phyloP scores from a whole-genome alignment of 768 basidiomycete species.

The Naganishia onofrii region DNA sequence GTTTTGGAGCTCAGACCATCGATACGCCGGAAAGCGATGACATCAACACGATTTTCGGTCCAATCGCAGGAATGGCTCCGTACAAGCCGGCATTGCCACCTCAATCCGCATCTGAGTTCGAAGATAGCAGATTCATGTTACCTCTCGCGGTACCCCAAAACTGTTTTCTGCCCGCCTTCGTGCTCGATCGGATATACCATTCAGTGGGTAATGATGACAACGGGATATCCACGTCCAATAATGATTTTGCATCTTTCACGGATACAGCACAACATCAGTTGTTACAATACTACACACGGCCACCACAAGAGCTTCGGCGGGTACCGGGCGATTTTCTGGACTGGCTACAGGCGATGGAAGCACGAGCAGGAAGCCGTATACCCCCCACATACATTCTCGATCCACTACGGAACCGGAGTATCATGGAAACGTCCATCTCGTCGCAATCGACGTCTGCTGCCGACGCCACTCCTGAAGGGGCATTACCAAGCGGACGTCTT shows the following conservation, averaged over 20 bases:
- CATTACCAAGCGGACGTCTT: neutral
- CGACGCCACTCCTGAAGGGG: neutral
- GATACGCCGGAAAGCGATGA: conserved; percentile 56
- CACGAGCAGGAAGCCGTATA: neutral
- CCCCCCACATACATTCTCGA: neutral
- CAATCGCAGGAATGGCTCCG: conserved; percentile 60
- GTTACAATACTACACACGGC: conserved; percentile 42
- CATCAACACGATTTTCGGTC: conserved; percentile 80
- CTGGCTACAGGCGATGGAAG: conserved; percentile 38
- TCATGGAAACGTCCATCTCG: neutral
- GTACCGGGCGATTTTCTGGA: conserved; percentile 47
- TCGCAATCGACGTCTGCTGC: neutral
- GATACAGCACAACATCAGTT: conserved; percentile 43
- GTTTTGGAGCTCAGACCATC: conserved; percentile 27
- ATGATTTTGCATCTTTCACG: conserved; percentile 28
- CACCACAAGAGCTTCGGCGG: conserved; percentile 30
- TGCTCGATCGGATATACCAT: neutral
- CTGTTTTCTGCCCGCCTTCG: conserved; percentile 65
- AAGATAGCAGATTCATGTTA: conserved; percentile 91
- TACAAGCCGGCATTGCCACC: conserved; percentile 79
- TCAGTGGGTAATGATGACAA: neutral
- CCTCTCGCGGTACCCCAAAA: conserved; percentile 79
- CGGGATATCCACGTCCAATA: too few relatives aligned
- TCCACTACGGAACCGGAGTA: neutral
- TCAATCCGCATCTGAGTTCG: conserved; percentile 79